Conservation (phyloP, 75 land plant species). For the Selaginella moellendorffii region DNA sequence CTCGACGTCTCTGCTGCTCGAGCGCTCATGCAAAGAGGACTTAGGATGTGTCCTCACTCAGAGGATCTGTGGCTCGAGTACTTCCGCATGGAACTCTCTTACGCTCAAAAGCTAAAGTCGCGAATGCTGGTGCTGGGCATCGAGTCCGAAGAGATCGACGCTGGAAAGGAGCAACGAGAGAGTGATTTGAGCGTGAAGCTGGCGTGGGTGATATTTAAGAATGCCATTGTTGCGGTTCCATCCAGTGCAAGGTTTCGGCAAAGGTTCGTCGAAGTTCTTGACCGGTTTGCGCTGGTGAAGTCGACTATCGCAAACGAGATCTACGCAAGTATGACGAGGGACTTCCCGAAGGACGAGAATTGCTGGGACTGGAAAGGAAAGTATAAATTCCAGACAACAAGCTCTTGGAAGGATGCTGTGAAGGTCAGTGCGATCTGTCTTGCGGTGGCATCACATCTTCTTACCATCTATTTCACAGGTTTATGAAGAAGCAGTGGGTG, state of each 20-base stretch:
- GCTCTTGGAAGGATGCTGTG: background rate
- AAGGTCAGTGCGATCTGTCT: conserved; percentile 6
- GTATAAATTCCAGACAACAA: conserved; percentile 14
- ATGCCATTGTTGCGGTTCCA: conserved; percentile 57
- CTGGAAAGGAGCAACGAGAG: conserved; percentile 10
- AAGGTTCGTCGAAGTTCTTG: conserved; percentile 56
- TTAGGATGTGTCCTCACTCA: conserved; percentile 66
- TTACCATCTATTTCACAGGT: conserved; percentile 33
- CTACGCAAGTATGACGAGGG: conserved; percentile 38
- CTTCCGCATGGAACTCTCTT: conserved; percentile 90
- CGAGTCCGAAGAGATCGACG: too few species aligned
- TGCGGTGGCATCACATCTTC: too few species aligned
- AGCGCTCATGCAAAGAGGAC: conserved; percentile 70
- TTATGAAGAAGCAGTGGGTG: conserved; percentile 57
- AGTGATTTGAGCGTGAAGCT: conserved; percentile 37
- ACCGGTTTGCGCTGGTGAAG: conserved; percentile 3
- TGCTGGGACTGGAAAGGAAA: conserved; percentile 93
- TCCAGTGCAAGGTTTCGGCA: conserved; percentile 43
- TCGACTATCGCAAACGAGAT: conserved; percentile 37
- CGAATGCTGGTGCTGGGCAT: conserved; percentile 20
- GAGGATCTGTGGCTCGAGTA: conserved; percentile 90
- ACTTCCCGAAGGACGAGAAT: conserved; percentile 46
- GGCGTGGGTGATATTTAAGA: conserved; percentile 39
- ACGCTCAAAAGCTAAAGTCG: conserved; percentile 65
- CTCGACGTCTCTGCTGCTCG: conserved; percentile 69